These are phyloP conservation scores for Stipa capillata DNA, from an alignment of 176 grass and related monocot genomes.

Conservation along the genomic window DNA sequence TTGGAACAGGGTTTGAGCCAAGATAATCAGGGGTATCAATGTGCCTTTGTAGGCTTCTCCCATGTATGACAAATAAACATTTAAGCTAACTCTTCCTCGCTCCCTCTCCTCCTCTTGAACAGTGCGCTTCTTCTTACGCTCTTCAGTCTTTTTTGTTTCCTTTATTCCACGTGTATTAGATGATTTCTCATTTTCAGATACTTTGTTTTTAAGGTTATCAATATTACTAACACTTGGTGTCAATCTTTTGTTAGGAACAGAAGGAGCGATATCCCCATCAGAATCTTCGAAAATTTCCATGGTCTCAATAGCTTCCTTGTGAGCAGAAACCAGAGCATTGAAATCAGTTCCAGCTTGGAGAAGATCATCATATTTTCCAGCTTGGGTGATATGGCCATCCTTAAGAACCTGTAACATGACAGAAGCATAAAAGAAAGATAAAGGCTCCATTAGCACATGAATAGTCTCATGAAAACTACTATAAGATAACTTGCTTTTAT, in stretches of 20 bases:
- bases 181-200: slow-evolving; percentile 53
- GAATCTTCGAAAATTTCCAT: slow-evolving; percentile 79
- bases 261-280: slow-evolving; percentile 39
- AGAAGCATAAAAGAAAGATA: background rate
- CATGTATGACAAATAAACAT: slow-evolving; percentile 98
- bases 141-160: slow-evolving; percentile 36
- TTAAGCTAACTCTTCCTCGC: slow-evolving; percentile 80
- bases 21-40: slow-evolving; percentile 86
- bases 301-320: slow-evolving; percentile 86
- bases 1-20: slow-evolving; percentile 83
- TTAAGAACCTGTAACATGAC: slow-evolving; percentile 63
- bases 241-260: slow-evolving; percentile 53
- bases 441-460: background rate
- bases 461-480: background rate
- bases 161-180: slow-evolving; percentile 52
- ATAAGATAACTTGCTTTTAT: background rate
- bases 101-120: slow-evolving; percentile 91
- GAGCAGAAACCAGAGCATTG: slow-evolving; percentile 79
- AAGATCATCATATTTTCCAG: slow-evolving; percentile 89
- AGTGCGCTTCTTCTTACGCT: slow-evolving; percentile 44
- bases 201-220: slow-evolving; percentile 67
- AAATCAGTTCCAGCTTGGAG: slow-evolving; percentile 93
- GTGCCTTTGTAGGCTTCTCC: slow-evolving; percentile 83
- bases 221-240: slow-evolving; percentile 67
- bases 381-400: slow-evolving; percentile 82